Percentiles rank a stretch among this genome's conserved stretches.
Conservation (phyloP, 2,329 filamentous ascomycete species). For the Apiospora rasikravindrae region DNA sequence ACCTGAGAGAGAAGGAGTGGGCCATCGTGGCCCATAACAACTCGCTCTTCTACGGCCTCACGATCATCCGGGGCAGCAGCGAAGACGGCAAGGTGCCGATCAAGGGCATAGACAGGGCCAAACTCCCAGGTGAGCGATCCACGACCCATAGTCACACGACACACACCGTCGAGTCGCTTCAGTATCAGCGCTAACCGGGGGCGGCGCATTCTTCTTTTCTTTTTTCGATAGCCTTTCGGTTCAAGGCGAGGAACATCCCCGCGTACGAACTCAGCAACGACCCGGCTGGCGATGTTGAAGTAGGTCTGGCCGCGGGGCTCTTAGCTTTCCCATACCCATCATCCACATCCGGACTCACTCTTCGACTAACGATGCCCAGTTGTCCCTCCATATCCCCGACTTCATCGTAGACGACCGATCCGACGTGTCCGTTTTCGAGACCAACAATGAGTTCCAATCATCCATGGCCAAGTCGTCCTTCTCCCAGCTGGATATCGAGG, state of each 20-base stretch:
- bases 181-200: neutral
- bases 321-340: too few relatives aligned
- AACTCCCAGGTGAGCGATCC: neutral
- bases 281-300: neutral
- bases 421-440: neutral
- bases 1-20: neutral
- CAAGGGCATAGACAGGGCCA: neutral
- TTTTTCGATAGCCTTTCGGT: neutral
- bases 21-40: neutral
- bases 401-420: neutral
- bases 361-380: neutral
- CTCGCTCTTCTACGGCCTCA: neutral
- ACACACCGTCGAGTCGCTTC: neutral
- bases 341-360: too few relatives aligned
- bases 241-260: neutral
- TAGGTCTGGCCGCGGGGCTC: too few relatives aligned
- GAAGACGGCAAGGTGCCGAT: neutral
- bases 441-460: neutral
- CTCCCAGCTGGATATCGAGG: neutral
- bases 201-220: too few relatives aligned
- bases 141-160: neutral
- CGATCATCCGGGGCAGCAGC: neutral
- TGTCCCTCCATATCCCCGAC: neutral
- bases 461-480: neutral
- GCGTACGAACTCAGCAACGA: neutral